Percentiles rank a stretch among this genome's conserved stretches.
Evolutionary conservation across 2,329 filamentous ascomycete species (phyloP).

Genomic region (Botrytis fabae): DNA sequence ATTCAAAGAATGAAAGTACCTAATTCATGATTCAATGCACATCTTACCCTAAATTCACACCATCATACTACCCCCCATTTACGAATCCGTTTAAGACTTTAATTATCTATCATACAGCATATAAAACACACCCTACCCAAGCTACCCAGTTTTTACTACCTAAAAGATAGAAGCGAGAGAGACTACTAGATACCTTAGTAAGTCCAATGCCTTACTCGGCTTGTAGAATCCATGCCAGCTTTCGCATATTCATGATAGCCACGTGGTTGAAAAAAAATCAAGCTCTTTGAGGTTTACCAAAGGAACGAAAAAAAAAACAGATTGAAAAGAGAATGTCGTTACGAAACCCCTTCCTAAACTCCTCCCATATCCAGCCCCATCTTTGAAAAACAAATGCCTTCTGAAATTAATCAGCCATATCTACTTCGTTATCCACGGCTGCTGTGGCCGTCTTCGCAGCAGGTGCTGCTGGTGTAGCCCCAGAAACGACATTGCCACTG

Average conservation of each 20-base stretch:
- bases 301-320: background rate
- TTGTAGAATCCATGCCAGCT: slow-evolving; percentile 3
- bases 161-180: background rate
- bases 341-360: slow-evolving; percentile 14
- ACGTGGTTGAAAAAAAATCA: background rate
- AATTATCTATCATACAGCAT: slow-evolving; percentile 19
- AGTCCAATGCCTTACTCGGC: slow-evolving; percentile 5
- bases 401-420: slow-evolving; percentile 19
- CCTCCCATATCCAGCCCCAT: background rate
- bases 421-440: slow-evolving; percentile 20
- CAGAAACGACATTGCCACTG: background rate
- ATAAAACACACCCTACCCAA: slow-evolving; percentile 6
- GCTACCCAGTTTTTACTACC: slow-evolving; percentile 2
- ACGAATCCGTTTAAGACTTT: background rate
- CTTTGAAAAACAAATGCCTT: background rate
- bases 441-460: background rate
- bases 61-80: background rate
- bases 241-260: slow-evolving; percentile 15
- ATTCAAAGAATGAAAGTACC: background rate
- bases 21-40: background rate
- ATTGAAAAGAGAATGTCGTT: slow-evolving; percentile 8
- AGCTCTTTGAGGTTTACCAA: slow-evolving; percentile 15
- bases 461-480: background rate
- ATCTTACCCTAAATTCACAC: background rate
- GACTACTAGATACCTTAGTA: background rate